These are phyloP conservation scores for Hypoxylon sp. DNA, from an alignment of 2,329 filamentous ascomycete genomes.

Conservation along the genomic window DNA sequence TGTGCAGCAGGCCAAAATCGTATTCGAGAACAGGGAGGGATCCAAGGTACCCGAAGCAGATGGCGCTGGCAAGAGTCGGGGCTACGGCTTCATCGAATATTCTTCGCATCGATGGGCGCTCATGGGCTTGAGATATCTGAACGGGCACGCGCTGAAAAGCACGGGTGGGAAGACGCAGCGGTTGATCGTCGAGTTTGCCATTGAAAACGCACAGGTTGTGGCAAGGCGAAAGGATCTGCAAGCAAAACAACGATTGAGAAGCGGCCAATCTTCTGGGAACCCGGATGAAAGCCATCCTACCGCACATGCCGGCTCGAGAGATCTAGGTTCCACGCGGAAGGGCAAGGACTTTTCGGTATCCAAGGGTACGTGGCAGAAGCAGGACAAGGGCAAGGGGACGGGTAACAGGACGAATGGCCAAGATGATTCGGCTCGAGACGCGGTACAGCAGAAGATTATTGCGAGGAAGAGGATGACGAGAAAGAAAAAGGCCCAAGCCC, in stretches of 20 bases:
- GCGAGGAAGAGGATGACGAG: slow-evolving; percentile 83
- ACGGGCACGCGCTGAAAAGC: slow-evolving; percentile 72
- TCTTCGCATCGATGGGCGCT: slow-evolving; percentile 90
- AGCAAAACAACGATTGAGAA: slow-evolving; percentile 34
- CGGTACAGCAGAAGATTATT: slow-evolving; percentile 77
- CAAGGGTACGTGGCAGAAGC: slow-evolving; percentile 40
- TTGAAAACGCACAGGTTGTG: slow-evolving; percentile 98
- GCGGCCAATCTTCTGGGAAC: slow-evolving; percentile 43
- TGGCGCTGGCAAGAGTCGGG: slow-evolving; percentile 83
- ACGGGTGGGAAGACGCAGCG: slow-evolving; percentile 81
- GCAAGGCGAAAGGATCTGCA: slow-evolving; percentile 72
- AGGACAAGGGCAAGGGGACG: slow-evolving; percentile 28
- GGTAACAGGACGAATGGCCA: slow-evolving; percentile 37
- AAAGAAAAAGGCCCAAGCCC: slow-evolving; percentile 65
- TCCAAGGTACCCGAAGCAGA: slow-evolving; percentile 80
- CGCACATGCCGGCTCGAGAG: slow-evolving; percentile 8
- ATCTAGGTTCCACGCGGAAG: slow-evolving; percentile 23
- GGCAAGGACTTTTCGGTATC: slow-evolving; percentile 48
- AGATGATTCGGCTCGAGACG: slow-evolving; percentile 44
- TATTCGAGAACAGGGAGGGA: slow-evolving; percentile 88
- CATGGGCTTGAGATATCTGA: slow-evolving; percentile 94
- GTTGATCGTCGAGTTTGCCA: slow-evolving; percentile 94
- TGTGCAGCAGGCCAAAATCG: slow-evolving; percentile 91
- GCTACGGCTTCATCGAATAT: slow-evolving; percentile 98
- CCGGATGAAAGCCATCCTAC: slow-evolving; percentile 28